Evolutionary conservation across 768 basidiomycete species (phyloP).

Genomic region (Kwoniella europaea): DNA sequence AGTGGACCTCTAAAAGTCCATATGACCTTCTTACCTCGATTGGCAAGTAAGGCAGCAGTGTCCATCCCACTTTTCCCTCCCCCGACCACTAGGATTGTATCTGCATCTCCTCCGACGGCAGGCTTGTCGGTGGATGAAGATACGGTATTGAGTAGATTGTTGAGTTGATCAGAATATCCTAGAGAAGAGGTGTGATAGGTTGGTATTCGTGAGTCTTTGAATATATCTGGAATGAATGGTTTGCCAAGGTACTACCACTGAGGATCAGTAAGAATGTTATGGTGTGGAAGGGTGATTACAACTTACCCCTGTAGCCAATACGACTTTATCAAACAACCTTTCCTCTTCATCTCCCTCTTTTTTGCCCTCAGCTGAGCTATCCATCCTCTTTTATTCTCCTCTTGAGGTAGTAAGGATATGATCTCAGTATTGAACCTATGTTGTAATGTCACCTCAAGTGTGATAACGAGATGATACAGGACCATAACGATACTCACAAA

Average conservation of each 20-base stretch:
- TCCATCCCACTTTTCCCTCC: constrained; percentile 28
- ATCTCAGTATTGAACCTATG: constrained; percentile 12
- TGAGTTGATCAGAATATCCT: not conserved
- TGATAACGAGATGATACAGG: too few relatives aligned
- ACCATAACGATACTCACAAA: not conserved
- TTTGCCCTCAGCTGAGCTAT: not conserved
- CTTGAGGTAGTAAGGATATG: not conserved
- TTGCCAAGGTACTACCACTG: constrained; percentile 11
- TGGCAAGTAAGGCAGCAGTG: constrained; percentile 16
- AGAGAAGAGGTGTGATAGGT: constrained; percentile 16
- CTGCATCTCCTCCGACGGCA: constrained; percentile 1
- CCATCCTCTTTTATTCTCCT: constrained; percentile 7
- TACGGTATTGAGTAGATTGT: constrained; percentile 1
- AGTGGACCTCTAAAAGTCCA: constrained; percentile 20
- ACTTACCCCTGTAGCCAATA: constrained; percentile 17
- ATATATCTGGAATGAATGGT: constrained; percentile 8
- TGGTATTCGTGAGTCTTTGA: not conserved
- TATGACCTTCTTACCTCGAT: constrained; percentile 21
- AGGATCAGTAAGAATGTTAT: not conserved
- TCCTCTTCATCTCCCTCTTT: not conserved
- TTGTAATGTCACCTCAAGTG: too few relatives aligned
- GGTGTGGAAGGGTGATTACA: not conserved
- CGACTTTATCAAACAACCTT: constrained; percentile 10
- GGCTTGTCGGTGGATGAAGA: not conserved
- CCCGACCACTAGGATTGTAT: constrained; percentile 19